Conservation (phyloP, 106 monocot species). For the Vanilla planifolia region DNA sequence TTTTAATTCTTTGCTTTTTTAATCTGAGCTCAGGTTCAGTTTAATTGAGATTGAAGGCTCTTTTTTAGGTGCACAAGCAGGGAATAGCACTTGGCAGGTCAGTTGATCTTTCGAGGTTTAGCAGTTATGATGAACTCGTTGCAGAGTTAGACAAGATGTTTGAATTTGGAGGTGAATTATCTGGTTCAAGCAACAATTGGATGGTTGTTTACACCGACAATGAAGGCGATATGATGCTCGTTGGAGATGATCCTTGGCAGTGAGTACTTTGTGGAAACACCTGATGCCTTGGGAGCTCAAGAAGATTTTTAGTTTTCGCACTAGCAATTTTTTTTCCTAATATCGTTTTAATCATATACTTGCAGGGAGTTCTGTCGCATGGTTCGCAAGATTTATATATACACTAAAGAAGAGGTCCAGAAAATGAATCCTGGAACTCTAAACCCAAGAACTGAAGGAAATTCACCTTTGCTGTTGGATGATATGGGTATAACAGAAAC, state of each 20-base stretch:
- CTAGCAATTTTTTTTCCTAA: no score
- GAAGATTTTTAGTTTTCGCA: no score
- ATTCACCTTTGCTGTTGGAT: conserved; percentile 6
- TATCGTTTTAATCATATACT: not conserved
- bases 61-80: conserved; percentile 65
- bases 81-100: conserved; percentile 81
- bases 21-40: no score
- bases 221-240: conserved; percentile 88
- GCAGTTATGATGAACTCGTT: conserved; percentile 39
- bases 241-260: conserved; percentile 86
- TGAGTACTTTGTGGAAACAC: conserved; percentile 16
- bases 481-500: conserved; percentile 15
- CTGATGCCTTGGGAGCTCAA: not conserved
- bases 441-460: conserved; percentile 26
- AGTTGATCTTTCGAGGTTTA: conserved; percentile 69
- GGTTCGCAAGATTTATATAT: conserved; percentile 68
- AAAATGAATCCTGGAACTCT: conserved; percentile 50
- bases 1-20: no score
- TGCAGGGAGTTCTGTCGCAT: conserved; percentile 64
- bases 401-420: conserved; percentile 62
- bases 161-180: conserved; percentile 58
- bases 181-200: conserved; percentile 43
- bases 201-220: conserved; percentile 65
- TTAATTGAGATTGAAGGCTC: no score
- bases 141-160: conserved; percentile 71